Evolutionary conservation across 441 rosid species (phyloP).

Genomic region (Euphorbia corollata): DNA sequence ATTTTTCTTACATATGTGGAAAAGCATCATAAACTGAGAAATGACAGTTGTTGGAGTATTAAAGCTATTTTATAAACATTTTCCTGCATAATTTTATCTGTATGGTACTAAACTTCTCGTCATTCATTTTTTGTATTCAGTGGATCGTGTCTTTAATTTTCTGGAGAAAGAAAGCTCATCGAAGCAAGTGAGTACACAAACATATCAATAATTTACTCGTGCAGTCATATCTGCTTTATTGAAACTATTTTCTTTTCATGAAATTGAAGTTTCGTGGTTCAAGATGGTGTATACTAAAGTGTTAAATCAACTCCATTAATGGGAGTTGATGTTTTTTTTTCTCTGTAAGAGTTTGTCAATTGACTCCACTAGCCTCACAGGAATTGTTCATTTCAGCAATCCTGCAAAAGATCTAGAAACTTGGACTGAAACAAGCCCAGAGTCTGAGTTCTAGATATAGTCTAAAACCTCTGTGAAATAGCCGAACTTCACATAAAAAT

Average conservation of each 20-base stretch:
- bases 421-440: background rate
- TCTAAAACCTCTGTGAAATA: background rate
- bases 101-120: background rate
- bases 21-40: background rate
- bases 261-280: background rate
- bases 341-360: background rate
- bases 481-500: too few relatives aligned
- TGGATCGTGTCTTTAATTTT: conserved; percentile 59
- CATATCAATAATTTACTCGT: background rate
- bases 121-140: conserved; percentile 36
- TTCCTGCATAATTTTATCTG: background rate
- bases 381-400: background rate
- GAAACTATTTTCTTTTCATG: background rate
- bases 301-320: too few relatives aligned
- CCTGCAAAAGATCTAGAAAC: background rate
- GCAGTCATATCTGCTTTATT: background rate
- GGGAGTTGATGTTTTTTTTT: background rate
- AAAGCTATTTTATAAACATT: conserved; percentile 2
- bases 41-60: background rate
- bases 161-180: conserved; percentile 75
- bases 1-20: background rate
- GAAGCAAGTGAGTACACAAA: conserved; percentile 65
- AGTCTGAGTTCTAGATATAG: background rate
- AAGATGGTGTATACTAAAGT: background rate
- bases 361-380: background rate